phyloP scores from a whole-genome alignment of 306 rosid species.

The Spatholobus suberectus region DNA sequence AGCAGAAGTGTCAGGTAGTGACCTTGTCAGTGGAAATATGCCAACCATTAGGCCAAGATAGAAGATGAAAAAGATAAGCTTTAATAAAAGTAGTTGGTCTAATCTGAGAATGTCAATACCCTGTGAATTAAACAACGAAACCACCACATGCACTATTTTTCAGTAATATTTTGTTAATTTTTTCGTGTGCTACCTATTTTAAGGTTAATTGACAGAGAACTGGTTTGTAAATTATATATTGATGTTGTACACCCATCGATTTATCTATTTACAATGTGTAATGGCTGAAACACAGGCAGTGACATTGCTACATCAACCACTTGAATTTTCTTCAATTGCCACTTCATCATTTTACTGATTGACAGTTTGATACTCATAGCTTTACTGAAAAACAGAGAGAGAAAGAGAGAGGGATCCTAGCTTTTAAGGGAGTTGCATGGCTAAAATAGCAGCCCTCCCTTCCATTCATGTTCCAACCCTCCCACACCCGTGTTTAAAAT shows the following conservation, averaged over 20 bases:
- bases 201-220: background rate
- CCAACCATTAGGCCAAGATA: slow-evolving; percentile 11
- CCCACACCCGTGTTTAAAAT: too few relatives aligned
- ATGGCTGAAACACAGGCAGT: background rate
- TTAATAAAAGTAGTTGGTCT: background rate
- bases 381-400: too few relatives aligned
- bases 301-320: background rate
- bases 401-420: too few relatives aligned
- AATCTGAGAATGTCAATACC: background rate
- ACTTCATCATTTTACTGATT: background rate
- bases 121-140: background rate
- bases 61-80: background rate
- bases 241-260: background rate
- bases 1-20: background rate
- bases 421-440: background rate
- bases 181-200: background rate
- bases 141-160: background rate
- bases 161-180: background rate
- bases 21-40: slow-evolving; percentile 8
- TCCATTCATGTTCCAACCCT: too few relatives aligned
- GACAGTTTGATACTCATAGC: background rate
- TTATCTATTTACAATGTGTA: background rate
- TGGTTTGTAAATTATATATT: background rate
- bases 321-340: background rate
- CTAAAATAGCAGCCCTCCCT: background rate